Base-by-base conservation (phyloP, 2,329 filamentous ascomycete genomes). In the Exophiala bonariae region DNA sequence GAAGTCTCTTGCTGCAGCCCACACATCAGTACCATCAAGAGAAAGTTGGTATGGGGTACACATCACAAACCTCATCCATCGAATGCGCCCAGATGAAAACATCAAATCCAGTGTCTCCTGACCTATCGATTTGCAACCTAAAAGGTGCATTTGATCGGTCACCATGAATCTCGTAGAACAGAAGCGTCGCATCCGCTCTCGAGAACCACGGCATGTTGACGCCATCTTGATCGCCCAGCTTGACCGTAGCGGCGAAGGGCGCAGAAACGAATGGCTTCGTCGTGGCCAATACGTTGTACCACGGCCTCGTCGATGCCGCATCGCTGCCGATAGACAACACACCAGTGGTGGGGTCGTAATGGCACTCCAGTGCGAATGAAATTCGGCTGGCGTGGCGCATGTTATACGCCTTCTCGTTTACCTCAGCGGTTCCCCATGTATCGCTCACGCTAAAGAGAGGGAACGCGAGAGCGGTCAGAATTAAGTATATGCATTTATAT, bases 191-290 rank as follows among this genome's bases (percentile, higher is more conserved):
- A 22, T 52, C 49, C 13, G 49, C 49, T 11, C 7, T 18, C 5
- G 40, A 17, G 23, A 52, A 52, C 44, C 44, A 47, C 13, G 49
- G 49, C 32, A 48, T 11, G 22, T 44, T 48, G 35, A 44, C 41
- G 13, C 44, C 49, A 14, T 47, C 49, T 7, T 41, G 17, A 32
- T 47, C 49, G 11, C 44, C 49, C 6, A 44, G 42, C 35, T 47
- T 47, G 40, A 35, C 44, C 1, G 13, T 38, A 16, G 47, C 32
- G n/a, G 18, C 30, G 28, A 52, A 44, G 4, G 35, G 28, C 3
- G 19, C 18, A 19, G 35, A 44, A 3, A 30, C 19, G 16, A 20
- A 32, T 3, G 42, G 34, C 11, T 31, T n/a, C 10, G 34, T 16
- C 18, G 19, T 10, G 11, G 32, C 11, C 14, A 26, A 11, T 13